Evolutionary conservation across 352 stramenopile species (phyloP).

Genomic region (Phytophthora tentaculata): DNA sequence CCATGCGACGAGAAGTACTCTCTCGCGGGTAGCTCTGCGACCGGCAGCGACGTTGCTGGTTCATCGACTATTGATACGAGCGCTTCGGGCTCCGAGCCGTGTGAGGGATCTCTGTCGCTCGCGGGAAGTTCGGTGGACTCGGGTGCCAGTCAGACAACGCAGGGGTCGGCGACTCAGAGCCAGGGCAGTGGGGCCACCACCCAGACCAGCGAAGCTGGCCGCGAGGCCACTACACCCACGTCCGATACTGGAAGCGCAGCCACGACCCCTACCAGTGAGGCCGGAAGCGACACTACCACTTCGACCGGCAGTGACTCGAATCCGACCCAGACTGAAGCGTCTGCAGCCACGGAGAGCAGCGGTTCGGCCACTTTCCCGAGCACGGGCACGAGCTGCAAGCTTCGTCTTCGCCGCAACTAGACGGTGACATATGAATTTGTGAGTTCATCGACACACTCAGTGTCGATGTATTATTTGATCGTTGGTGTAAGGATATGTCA

Average conservation of each 20-base stretch:
- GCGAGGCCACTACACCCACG: slow-evolving; percentile 11
- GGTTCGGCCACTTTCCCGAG: slow-evolving; percentile 24
- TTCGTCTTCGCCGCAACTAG: slow-evolving; percentile 32
- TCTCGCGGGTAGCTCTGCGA: slow-evolving; percentile 6
- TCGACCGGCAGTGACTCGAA: slow-evolving; percentile 18
- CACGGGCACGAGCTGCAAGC: slow-evolving; percentile 36
- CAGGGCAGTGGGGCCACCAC: slow-evolving; percentile 15
- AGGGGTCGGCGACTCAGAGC: slow-evolving; percentile 6
- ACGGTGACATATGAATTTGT: slow-evolving; percentile 2
- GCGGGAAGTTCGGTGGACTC: slow-evolving; percentile 19
- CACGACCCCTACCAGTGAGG: slow-evolving; percentile 9
- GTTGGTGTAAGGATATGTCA: slow-evolving; percentile 13
- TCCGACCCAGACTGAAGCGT: slow-evolving; percentile 20
- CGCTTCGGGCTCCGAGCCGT: slow-evolving; percentile 24
- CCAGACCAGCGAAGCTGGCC: slow-evolving; percentile 14
- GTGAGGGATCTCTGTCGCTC: slow-evolving; percentile 26
- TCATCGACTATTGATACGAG: slow-evolving; percentile 27
- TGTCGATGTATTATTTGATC: slow-evolving; percentile 11
- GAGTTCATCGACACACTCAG: no score
- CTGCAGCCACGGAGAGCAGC: slow-evolving; percentile 18
- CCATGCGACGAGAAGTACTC: background rate
- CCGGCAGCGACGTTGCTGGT: slow-evolving; percentile 20
- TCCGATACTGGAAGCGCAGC: slow-evolving; percentile 12
- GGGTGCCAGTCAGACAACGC: slow-evolving; percentile 10
- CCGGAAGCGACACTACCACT: slow-evolving; percentile 19